Evolutionary conservation across 192 early-diverging fungal species (phyloP), one percentile per base, ranked within the genome.

Genomic region (Geranomyces variabilis): DNA sequence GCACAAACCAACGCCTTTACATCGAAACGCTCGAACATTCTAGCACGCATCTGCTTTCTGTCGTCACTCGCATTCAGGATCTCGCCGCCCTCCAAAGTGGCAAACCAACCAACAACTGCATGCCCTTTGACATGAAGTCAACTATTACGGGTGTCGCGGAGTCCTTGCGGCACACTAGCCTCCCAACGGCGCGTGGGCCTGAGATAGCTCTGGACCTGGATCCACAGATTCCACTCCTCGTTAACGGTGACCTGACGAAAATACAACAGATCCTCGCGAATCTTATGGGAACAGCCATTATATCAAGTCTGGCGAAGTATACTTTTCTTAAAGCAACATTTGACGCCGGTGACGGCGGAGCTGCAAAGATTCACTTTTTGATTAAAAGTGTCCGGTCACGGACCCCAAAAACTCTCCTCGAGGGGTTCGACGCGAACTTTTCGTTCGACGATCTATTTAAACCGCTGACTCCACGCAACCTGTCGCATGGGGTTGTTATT

Each of bases 171-270:
- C 67, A 69, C 26, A 15, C 57, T 4, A 57, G 51, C 53, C 24
- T 19, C 17, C 67, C 55, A 8, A 51, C 47, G 22, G 67, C 51
- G 8, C 15, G 19, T 9, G 59, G 61, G 8, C 28, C 70, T 17
- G 26, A 63, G 26, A 62, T 72, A 2, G 24, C 21, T 15, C 47
- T 72, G 14, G 44, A 60, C 36, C 19, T 72, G 15, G 70, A 63
- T 24, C 30, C 70, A 5, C 9, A 24, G 6, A 10, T 72, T 12
- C 70, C 70, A 13, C 45, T 64, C 8, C 41, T 49, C 62, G 61
- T 72, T 19, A 53, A 55, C 31, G 70, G 70, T 13, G 70, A 72
- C 70, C 61, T 62, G 6, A 72, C 70, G 26, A 72, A 72, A 34
- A 53, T 72, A 22, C 59, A 64, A 36, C 70, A 72, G 55, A 31